phyloP scores from a whole-genome alignment of 2,329 filamentous ascomycete genomes.

The Pyrenochaeta sp. region DNA sequence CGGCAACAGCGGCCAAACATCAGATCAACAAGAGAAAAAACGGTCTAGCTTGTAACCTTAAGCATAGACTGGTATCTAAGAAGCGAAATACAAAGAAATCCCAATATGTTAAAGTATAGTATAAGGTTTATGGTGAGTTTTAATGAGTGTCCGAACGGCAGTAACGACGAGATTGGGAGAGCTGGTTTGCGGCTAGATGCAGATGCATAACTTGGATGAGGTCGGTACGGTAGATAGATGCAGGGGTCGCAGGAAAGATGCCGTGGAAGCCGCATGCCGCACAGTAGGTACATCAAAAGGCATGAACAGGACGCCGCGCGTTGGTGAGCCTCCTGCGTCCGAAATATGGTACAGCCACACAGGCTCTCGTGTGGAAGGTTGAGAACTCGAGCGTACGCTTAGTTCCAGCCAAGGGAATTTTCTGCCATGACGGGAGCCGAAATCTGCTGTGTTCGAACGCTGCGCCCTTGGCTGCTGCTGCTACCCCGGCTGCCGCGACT shows the following conservation, averaged over 20 bases:
- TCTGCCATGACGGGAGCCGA: constrained; percentile 90
- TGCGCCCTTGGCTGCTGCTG: constrained; percentile 71
- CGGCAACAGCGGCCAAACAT: constrained; percentile 25
- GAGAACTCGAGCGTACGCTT: constrained; percentile 41
- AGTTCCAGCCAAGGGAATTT: constrained; percentile 97
- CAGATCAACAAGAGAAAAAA: constrained; percentile 37
- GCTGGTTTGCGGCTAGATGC: constrained; percentile 22
- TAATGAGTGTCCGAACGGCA: constrained; percentile 49
- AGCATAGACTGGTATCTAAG: constrained; percentile 54
- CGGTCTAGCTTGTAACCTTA: constrained; percentile 41
- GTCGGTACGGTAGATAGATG: constrained; percentile 17
- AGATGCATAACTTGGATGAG: constrained; percentile 26
- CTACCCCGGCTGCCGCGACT: constrained; percentile 51
- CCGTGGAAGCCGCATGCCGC: constrained; percentile 5
- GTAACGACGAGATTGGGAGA: constrained; percentile 25
- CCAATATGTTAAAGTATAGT: constrained; percentile 40
- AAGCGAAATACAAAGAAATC: constrained; percentile 45
- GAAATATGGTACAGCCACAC: constrained; percentile 43
- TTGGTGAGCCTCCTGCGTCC: constrained; percentile 17
- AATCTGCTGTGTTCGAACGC: constrained; percentile 75
- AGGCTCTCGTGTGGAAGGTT: constrained; percentile 20
- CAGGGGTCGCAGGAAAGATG: constrained; percentile 16
- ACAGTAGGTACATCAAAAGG: constrained; percentile 31
- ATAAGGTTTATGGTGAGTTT: constrained; percentile 37
- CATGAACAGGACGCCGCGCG: constrained; percentile 3